Base-by-base conservation (phyloP, 345 rosid species). In the Hibiscus mutabilis region DNA sequence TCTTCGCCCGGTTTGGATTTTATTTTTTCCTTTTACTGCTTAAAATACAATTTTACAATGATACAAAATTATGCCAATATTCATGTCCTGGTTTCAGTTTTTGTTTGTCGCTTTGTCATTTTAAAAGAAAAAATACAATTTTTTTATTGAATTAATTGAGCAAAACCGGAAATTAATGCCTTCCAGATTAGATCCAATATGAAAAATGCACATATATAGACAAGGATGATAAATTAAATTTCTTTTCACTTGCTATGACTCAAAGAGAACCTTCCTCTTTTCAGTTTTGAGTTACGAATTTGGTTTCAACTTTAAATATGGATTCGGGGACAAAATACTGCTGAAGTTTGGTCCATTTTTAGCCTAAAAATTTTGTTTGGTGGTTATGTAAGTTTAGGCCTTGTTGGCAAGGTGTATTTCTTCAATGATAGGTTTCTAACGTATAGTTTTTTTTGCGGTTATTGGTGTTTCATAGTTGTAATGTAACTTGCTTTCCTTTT, bases 1-100 rank as follows among this genome's bases (percentile, higher is more conserved):
- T 61, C 79, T 91, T 77, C 95, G 97, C 76, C 87, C 87, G 77
- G 99, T 96, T 82, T 40, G 88, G 68, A 69, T 72, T 60, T 65
- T 71, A 60, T 42, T 53, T 72, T 69, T 55, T 62, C 52, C 27
- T 22, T 74, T 76, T 22, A 73, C 12, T 42, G 12, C 47, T 66
- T 25, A 63, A 27, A 60, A 12, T 49, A 37, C 25, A 46, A 19
- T 51, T 66, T 2, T 59, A 8, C 21, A 55, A 55, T 55, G 60
- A 49, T 49, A 16, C 55, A 49, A 16, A 49, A 49, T 49, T 16
- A 49, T 15, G 55, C 0, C 55, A 49, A 49, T 49, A 15, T 49
- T 21, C 60, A 55, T 21, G 60, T 55, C 60, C 27, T 8, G 11
- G 25, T 22, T 19, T 21, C 25, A 55, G 25, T 55, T 55, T 37